These are phyloP conservation scores for Plasmodium knowlesi DNA, from an alignment of 169 alveolate genomes.

Conservation along the genomic window DNA sequence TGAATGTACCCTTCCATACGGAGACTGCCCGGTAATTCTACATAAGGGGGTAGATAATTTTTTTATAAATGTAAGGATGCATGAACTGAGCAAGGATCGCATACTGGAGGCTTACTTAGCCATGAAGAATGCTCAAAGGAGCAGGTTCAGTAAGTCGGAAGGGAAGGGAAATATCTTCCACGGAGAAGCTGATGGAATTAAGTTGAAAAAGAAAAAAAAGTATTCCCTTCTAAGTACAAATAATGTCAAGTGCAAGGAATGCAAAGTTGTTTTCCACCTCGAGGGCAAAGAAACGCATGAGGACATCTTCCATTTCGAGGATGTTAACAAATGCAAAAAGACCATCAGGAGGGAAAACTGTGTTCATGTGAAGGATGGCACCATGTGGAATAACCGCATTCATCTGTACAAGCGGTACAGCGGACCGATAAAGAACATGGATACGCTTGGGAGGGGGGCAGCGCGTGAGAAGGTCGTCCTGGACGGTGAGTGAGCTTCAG, in stretches of 20 bases:
- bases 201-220: background rate
- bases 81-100: conserved; percentile 20
- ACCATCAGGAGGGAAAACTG: background rate
- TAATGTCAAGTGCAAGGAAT: conserved; percentile 14
- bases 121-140: background rate
- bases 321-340: conserved; percentile 16
- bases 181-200: background rate
- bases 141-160: background rate
- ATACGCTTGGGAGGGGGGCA: background rate
- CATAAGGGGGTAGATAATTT: conserved; percentile 6
- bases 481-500: background rate
- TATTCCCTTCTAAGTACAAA: conserved; percentile 13
- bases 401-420: conserved; percentile 48
- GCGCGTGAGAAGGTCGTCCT: background rate
- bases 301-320: conserved; percentile 28
- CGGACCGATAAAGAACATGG: background rate
- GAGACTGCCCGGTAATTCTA: conserved; percentile 42
- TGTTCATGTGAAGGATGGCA: conserved; percentile 19
- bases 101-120: background rate
- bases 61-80: background rate
- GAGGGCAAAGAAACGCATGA: conserved; percentile 13
- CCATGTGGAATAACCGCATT: conserved; percentile 1
- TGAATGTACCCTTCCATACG: conserved; percentile 15
- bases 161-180: background rate
- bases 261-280: conserved; percentile 16